phyloP scores from a whole-genome alignment of 1,139 yeast species.

The Candida smagusa region DNA sequence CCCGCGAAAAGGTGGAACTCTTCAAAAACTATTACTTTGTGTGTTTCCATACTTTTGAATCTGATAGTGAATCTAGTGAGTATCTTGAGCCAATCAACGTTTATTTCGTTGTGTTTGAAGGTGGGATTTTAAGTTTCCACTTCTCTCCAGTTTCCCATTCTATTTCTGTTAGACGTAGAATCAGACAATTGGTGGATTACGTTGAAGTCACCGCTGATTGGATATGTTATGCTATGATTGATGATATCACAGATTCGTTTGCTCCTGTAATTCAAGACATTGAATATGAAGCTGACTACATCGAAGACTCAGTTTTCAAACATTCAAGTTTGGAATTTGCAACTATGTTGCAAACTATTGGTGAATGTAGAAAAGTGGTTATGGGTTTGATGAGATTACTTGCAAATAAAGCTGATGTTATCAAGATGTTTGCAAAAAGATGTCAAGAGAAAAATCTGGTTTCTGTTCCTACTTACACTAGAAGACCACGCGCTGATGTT shows the following conservation, averaged over 20 bases:
- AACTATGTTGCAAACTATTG: conserved; percentile 68
- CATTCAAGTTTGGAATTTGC: conserved; percentile 52
- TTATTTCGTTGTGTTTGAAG: conserved; percentile 80
- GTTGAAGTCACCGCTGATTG: conserved; percentile 87
- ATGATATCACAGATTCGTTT: conserved; percentile 90
- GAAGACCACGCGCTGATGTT: conserved; percentile 11
- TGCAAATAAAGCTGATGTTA: conserved; percentile 94
- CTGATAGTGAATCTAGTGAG: conserved; percentile 71
- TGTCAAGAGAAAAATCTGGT: conserved; percentile 64
- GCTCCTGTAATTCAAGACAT: conserved; percentile 85
- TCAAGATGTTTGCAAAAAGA: conserved; percentile 93
- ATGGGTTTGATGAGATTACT: conserved; percentile 88
- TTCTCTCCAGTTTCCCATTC: conserved; percentile 78
- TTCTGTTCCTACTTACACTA: conserved; percentile 1
- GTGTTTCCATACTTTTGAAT: conserved; percentile 78
- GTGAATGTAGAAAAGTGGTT: conserved; percentile 82
- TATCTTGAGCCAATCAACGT: conserved; percentile 87
- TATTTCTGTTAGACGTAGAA: conserved; percentile 86
- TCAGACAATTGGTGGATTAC: conserved; percentile 82
- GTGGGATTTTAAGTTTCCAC: conserved; percentile 82
- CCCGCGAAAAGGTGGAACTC: conserved; percentile 80
- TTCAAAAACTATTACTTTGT: conserved; percentile 74
- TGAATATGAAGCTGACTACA: conserved; percentile 83
- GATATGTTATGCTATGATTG: conserved; percentile 89
- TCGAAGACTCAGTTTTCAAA: conserved; percentile 65